Evolutionary conservation across 2,329 filamentous ascomycete genomes (phyloP), one percentile per base, ranked within the genome.

Genomic region (Didymella pinodella): DNA sequence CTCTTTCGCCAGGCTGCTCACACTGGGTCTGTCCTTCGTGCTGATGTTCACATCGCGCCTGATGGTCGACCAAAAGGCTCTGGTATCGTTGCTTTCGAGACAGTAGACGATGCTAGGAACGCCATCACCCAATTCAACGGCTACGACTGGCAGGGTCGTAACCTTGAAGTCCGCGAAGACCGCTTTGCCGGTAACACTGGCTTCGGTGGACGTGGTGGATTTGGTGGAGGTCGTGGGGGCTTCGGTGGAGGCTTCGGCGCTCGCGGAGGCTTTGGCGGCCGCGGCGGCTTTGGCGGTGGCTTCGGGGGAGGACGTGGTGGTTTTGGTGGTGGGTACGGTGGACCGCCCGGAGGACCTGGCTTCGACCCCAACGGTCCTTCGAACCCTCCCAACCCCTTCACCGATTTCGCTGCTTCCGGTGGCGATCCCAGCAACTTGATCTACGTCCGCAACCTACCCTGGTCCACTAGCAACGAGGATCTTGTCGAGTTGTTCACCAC

Each of bases 381-480:
- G 31, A 82, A 83, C 31, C 85, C 87, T 18, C 90, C 94, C 0
- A 98, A 98, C 78, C 87, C 93, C 0, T 98, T 98, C 82, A 98
- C 94, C 49, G 95, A 98, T 77, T 92, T 87, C 74, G 94, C 93
- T 58, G 94, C 92, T 20, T 87, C 91, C 59, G 93, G 93, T 50
- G 92, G 90, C 54, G 95, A 98, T 41, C 88, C 89, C 67, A 88
- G 89, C 77, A 86, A 92, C 71, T 87, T 84, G 52, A 99, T 99
- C 77, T 97, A 96, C 74, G 95, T 98, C 65, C 93, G 94, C 81
- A 99, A 99, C 77, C 87, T 99, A 64, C 95, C 95, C 12, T 99
- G 95, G 95, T 98, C 95, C 28, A 99, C 95, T 16, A 97, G 93
- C 82, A 98, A 99, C 75, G 95, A 99, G 64, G 95, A 99, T 78